Base-by-base conservation (phyloP, 2,329 filamentous ascomycete genomes). In the Ceratocystiopsis minuta region DNA sequence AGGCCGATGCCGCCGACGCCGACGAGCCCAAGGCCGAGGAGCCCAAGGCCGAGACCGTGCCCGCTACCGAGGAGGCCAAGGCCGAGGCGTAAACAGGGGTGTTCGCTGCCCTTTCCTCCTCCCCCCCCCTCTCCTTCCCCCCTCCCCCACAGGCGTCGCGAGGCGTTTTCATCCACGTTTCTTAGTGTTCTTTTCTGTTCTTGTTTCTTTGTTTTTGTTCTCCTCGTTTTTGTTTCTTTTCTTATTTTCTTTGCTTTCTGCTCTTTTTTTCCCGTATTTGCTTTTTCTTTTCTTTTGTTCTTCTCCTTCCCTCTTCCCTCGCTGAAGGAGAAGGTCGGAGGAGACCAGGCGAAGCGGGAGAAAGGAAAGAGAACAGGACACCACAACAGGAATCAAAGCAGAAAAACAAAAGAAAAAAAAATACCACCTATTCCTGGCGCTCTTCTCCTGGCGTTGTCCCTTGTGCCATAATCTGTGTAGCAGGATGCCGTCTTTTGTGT, bases 1-100 rank as follows among this genome's bases (percentile, higher is more conserved):
- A 71, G 53, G 57, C 55, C 44, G 67, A 69, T 56, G 59, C 61
- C 39, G 53, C 55, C 46, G 52, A 53, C 45, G 18, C 41, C 16
- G 44, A 46, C 36, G 16, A 28, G 24, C 24, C 24, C 33, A 45
- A 45, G 41, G 39, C 44, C 16, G 41, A 38, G 31, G 44, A 43
- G 14, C 38, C 41, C 31, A 38, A 28, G 24, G 24, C 24, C 24
- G 24, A 28, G 24, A 10, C 24, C 6, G 24, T 10, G 24, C 24
- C 24, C 24, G 24, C 24, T 28, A 10, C 24, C 47, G 31, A 42
- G 40, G 43, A 43, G 24, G 34, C 44, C 13, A 37, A 41, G 38
- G 38, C 42, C 31, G 39, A 37, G 36, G 37, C 41, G 45, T 46
- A 46, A 44, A 38, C 15, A 17, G 32, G 15, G 32, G 4, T 33